Evolutionary conservation across 345 rosid genomes (phyloP).

Genomic region (Eucalyptus curtisii): DNA sequence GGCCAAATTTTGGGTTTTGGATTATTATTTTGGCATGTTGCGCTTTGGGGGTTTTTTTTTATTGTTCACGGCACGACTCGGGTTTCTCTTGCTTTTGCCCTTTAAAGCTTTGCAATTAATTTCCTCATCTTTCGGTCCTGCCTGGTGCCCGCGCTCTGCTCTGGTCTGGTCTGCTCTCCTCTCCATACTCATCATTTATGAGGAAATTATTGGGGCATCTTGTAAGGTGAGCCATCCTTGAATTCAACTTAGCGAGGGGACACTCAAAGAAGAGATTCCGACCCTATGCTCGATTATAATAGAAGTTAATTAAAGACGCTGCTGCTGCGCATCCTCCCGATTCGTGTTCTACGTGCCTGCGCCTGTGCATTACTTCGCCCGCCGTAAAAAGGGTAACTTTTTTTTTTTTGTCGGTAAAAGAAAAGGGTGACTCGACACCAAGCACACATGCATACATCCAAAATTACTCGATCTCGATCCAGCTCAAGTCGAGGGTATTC

Average conservation of each 20-base stretch:
- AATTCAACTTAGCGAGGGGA: neutral
- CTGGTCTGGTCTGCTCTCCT: neutral
- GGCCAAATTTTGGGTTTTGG: neutral
- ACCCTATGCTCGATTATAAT: neutral
- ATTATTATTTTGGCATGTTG: neutral
- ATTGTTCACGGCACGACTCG: neutral
- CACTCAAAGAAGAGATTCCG: neutral
- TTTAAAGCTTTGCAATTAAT: neutral
- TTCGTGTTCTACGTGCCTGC: neutral
- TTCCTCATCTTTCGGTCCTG: neutral
- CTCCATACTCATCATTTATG: neutral
- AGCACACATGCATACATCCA: neutral
- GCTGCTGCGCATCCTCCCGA: neutral
- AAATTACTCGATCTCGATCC: neutral
- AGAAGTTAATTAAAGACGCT: neutral
- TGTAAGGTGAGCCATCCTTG: neutral
- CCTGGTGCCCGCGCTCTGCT: neutral
- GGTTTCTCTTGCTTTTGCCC: neutral
- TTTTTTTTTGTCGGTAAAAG: too few species aligned
- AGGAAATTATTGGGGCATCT: neutral
- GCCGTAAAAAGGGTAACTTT: neutral
- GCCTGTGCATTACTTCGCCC: neutral
- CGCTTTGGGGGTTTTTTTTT: neutral
- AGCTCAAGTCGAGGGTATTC: neutral
- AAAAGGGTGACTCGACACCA: neutral